Conservation (phyloP, 805 yeast genomes). For the Ogataea pilisensis region DNA sequence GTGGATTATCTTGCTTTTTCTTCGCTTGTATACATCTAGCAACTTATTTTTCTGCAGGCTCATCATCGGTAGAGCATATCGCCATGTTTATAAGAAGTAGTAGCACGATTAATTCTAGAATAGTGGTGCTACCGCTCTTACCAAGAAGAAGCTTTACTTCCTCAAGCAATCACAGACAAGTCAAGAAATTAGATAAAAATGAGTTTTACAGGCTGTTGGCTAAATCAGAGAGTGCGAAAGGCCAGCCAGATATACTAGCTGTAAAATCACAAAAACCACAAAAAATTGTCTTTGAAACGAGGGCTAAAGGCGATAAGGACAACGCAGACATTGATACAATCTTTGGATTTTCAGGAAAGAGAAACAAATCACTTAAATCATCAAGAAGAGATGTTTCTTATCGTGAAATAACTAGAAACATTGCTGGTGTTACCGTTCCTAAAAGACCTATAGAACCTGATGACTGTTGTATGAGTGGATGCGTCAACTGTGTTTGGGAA, state of each 20-base stretch:
- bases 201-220: conserved; percentile 17
- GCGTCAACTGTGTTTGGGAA: conserved; percentile 97
- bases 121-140: neutral
- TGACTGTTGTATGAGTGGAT: conserved; percentile 97
- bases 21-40: too few relatives aligned
- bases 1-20: too few relatives aligned
- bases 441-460: conserved; percentile 87
- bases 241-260: conserved; percentile 11
- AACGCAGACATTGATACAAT: conserved; percentile 22
- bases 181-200: conserved; percentile 8
- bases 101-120: neutral
- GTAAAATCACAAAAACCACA: conserved; percentile 7
- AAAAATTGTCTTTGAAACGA: conserved; percentile 25
- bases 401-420: conserved; percentile 27
- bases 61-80: neutral
- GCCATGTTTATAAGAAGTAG: neutral
- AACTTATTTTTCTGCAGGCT: too few relatives aligned
- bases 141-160: neutral
- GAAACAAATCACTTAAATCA: conserved; percentile 30
- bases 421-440: conserved; percentile 75
- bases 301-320: conserved; percentile 13
- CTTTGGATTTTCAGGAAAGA: conserved; percentile 28
- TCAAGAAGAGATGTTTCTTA: conserved; percentile 36
- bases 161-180: neutral
- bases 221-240: conserved; percentile 12